Evolutionary conservation across 352 stramenopile species (phyloP).

Genomic region (Phytophthora constricta): DNA sequence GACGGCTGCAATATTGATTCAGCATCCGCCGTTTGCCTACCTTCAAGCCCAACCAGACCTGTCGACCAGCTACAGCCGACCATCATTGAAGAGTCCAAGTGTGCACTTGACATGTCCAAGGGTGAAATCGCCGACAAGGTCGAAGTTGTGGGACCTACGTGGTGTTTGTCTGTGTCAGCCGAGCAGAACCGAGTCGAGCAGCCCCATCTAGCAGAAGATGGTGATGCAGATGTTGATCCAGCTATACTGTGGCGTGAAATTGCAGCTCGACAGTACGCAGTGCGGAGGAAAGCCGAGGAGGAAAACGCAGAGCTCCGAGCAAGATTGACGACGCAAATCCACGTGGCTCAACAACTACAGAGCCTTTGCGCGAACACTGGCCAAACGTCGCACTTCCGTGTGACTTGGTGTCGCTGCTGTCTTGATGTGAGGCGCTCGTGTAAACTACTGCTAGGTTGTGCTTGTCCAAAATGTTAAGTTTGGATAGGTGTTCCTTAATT

Average conservation of each 20-base stretch:
- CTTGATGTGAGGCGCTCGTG: not conserved
- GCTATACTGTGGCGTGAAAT: constrained; percentile 13
- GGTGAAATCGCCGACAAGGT: no score
- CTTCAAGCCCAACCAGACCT: no score
- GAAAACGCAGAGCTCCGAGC: constrained; percentile 17
- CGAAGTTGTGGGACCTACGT: no score
- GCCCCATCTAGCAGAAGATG: not conserved
- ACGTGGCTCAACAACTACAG: constrained; percentile 13
- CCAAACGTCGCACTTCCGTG: not conserved
- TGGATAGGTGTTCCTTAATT: no score
- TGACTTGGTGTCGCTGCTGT: not conserved
- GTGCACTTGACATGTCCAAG: no score
- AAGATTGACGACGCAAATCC: constrained; percentile 13
- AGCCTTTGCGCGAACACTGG: not conserved
- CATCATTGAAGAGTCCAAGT: no score
- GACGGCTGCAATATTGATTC: no score
- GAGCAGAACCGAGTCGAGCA: no score
- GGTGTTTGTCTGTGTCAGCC: no score
- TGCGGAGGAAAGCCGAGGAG: constrained; percentile 8
- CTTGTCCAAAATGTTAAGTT: not conserved
- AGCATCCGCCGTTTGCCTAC: no score
- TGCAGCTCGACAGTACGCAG: constrained; percentile 10
- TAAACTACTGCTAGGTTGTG: no score
- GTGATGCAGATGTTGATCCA: not conserved
- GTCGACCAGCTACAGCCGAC: no score